A percentile compares a stretch with the other conserved stretches of the same genome.
Evolutionary conservation across 75 land plant species (phyloP).

Genomic region (Sequoiadendron giganteum): DNA sequence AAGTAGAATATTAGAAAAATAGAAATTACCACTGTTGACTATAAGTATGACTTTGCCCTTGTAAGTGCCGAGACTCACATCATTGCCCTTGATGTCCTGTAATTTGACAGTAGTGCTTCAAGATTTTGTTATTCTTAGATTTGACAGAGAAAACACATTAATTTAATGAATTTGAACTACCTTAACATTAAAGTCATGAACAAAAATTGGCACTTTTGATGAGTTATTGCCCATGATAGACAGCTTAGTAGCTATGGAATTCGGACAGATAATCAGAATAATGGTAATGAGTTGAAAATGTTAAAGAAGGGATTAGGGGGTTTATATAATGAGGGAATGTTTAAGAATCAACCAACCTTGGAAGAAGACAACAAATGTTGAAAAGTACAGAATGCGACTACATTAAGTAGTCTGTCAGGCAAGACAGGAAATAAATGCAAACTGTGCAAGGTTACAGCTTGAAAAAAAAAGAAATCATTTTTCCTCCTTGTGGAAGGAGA

Average conservation of each 20-base stretch:
- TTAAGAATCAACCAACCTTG: too few species aligned
- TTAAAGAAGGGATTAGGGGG: too few species aligned
- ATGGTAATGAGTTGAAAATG: too few species aligned
- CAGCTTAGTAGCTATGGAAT: too few species aligned
- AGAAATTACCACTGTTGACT: conserved; percentile 74
- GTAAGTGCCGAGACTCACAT: conserved; percentile 73
- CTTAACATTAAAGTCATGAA: neutral
- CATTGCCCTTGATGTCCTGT: conserved; percentile 73
- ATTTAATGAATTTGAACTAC: neutral
- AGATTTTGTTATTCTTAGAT: neutral
- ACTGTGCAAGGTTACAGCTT: too few species aligned
- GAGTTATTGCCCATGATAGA: neutral
- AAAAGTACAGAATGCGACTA: too few species aligned
- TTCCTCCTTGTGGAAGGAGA: too few species aligned
- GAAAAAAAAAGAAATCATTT: too few species aligned
- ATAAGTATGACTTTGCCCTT: conserved; percentile 83
- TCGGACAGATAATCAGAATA: neutral
- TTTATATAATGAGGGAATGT: too few species aligned
- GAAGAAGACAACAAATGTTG: too few species aligned
- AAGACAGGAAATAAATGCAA: too few species aligned
- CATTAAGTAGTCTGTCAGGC: too few species aligned
- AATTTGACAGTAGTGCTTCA: neutral
- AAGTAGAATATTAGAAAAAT: neutral
- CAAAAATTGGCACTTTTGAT: neutral
- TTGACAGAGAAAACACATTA: neutral